Percentiles rank a stretch among this genome's conserved stretches.
These are phyloP conservation scores for Oryza nivara DNA, from an alignment of 176 grass and related monocot species.

Conservation along the genomic window DNA sequence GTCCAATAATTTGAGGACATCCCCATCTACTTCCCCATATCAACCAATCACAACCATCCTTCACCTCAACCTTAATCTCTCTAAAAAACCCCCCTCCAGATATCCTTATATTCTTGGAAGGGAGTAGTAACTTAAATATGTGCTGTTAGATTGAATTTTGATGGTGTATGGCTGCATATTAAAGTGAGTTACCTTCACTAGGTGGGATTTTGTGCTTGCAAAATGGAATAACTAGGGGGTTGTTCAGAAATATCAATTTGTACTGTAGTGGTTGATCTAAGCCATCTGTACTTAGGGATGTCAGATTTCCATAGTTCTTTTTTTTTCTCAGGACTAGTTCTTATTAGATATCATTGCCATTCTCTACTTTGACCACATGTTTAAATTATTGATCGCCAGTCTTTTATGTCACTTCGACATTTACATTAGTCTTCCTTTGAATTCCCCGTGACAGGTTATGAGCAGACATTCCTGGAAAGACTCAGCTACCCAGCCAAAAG, in stretches of 20 bases:
- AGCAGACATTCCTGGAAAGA: conserved; percentile 98
- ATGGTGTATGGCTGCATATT: background rate
- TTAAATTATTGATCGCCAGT: conserved; percentile 3
- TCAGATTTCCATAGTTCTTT: background rate
- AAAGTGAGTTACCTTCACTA: background rate
- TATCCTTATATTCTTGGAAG: no score
- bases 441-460: conserved; percentile 69
- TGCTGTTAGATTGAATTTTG: background rate
- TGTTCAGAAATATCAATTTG: background rate
- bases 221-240: background rate
- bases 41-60: no score
- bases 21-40: no score
- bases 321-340: background rate
- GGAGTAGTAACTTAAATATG: background rate
- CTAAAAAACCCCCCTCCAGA: no score
- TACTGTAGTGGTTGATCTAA: conserved; percentile 26
- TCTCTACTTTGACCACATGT: conserved; percentile 5
- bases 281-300: background rate
- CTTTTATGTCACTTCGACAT: conserved; percentile 18
- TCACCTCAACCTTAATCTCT: no score
- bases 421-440: background rate
- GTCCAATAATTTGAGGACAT: no score
- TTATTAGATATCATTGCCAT: background rate
- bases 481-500: conserved; percentile 78
- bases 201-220: conserved; percentile 30